Conservation (phyloP, 805 yeast genomes). For the Priceomyces carsonii region DNA sequence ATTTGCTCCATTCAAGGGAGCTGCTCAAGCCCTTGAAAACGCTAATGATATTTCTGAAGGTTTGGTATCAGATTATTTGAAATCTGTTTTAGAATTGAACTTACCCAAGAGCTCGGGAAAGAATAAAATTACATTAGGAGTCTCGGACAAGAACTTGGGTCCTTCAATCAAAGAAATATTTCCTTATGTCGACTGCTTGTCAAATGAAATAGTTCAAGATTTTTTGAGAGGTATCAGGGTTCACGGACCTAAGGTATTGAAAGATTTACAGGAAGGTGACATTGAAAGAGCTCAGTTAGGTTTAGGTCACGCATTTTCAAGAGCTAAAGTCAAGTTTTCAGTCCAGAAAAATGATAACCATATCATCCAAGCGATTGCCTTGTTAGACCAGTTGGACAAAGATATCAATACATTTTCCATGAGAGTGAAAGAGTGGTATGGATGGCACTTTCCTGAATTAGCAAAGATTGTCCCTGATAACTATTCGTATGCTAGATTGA, state of each 20-base stretch:
- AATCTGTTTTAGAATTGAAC: slow-evolving; percentile 85
- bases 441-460: slow-evolving; percentile 98
- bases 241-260: slow-evolving; percentile 84
- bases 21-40: slow-evolving; percentile 98
- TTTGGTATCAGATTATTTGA: slow-evolving; percentile 87
- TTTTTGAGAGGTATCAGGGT: slow-evolving; percentile 91
- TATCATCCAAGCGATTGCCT: slow-evolving; percentile 97
- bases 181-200: slow-evolving; percentile 85
- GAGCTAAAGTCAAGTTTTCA: slow-evolving; percentile 98
- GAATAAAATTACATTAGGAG: slow-evolving; percentile 76
- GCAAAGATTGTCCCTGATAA: slow-evolving; percentile 90
- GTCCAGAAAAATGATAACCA: slow-evolving; percentile 99
- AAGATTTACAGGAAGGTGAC: slow-evolving; percentile 92
- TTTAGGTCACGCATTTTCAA: slow-evolving; percentile 97
- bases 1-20: slow-evolving; percentile 98
- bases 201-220: slow-evolving; percentile 93
- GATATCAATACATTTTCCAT: slow-evolving; percentile 96
- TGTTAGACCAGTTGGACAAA: slow-evolving; percentile 95
- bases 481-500: slow-evolving; percentile 80
- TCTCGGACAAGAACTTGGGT: slow-evolving; percentile 93
- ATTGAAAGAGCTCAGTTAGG: slow-evolving; percentile 98
- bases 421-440: slow-evolving; percentile 98
- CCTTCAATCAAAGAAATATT: slow-evolving; percentile 92
- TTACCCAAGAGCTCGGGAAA: slow-evolving; percentile 75
- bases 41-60: slow-evolving; percentile 99